Conservation (phyloP, 495 filamentous ascomycete genomes). For the Neurospora sp. region DNA sequence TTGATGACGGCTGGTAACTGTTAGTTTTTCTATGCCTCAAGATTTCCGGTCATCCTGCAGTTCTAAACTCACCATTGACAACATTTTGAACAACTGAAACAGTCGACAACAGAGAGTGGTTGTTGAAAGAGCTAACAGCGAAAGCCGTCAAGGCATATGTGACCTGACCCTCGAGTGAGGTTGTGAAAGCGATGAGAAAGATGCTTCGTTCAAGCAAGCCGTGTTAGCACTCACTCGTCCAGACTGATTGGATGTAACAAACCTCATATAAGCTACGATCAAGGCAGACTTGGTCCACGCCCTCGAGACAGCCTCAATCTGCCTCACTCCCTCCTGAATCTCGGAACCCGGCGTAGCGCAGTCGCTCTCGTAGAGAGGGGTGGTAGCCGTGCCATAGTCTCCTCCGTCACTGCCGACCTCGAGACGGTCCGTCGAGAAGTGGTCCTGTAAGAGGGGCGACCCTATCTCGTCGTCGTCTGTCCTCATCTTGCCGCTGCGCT, state of each 20-base stretch:
- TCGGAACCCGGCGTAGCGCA: constrained; percentile 1
- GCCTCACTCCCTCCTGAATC: constrained; percentile 31
- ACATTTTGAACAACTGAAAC: constrained; percentile 46
- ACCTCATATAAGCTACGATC: constrained; percentile 37
- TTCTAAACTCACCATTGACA: constrained; percentile 28
- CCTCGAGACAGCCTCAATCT: constrained; percentile 36
- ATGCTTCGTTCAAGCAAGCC: constrained; percentile 7
- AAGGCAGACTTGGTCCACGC: constrained; percentile 38
- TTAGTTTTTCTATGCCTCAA: not conserved
- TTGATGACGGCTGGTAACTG: constrained; percentile 27
- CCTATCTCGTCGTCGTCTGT: not conserved
- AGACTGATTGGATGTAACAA: not conserved
- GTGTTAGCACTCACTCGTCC: not conserved
- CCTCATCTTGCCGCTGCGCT: constrained; percentile 5
- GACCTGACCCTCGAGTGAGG: constrained; percentile 36
- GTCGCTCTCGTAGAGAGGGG: not conserved
- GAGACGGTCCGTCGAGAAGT: not conserved
- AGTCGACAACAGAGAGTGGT: constrained; percentile 48
- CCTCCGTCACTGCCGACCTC: not conserved
- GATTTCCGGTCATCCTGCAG: not conserved
- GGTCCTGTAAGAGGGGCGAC: constrained; percentile 1
- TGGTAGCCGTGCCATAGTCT: not conserved
- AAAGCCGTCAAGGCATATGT: constrained; percentile 35
- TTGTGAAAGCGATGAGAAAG: constrained; percentile 36
- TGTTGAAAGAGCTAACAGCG: constrained; percentile 44